Evolutionary conservation across 2,329 filamentous ascomycete species (phyloP).

Genomic region (Paraconiothyrium brasiliense): DNA sequence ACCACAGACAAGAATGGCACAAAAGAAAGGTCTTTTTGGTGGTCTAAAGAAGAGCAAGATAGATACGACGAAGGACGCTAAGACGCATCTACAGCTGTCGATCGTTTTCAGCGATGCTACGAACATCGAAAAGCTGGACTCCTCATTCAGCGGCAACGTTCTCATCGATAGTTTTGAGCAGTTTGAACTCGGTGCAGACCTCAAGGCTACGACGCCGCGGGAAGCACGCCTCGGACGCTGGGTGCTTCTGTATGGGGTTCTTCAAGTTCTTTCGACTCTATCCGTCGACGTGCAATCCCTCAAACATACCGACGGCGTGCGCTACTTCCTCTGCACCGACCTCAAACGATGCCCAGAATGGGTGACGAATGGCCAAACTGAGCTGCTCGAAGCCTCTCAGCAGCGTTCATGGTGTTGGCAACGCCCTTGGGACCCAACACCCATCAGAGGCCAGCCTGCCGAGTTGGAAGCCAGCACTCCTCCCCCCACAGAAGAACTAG

Average conservation of each 20-base stretch:
- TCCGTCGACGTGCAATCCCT: slow-evolving; percentile 53
- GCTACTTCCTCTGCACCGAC: slow-evolving; percentile 53
- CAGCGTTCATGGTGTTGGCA: slow-evolving; percentile 49
- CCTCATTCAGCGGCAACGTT: slow-evolving; percentile 48
- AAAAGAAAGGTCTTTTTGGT: slow-evolving; percentile 49
- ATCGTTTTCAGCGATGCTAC: slow-evolving; percentile 53
- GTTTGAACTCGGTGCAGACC: slow-evolving; percentile 51
- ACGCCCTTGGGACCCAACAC: slow-evolving; percentile 40
- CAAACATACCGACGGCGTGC: slow-evolving; percentile 47
- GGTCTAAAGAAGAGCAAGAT: slow-evolving; percentile 48
- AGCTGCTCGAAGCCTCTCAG: slow-evolving; percentile 42
- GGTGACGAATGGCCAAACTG: slow-evolving; percentile 40
- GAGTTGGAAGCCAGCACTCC: slow-evolving; percentile 41
- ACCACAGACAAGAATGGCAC: slow-evolving; percentile 34
- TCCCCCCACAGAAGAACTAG: slow-evolving; percentile 14
- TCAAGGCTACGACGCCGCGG: slow-evolving; percentile 45
- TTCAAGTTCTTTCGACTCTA: slow-evolving; percentile 54
- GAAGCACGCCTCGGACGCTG: slow-evolving; percentile 56
- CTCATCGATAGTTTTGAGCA: slow-evolving; percentile 53
- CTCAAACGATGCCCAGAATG: slow-evolving; percentile 50
- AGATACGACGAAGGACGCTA: slow-evolving; percentile 46
- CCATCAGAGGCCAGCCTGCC: slow-evolving; percentile 32
- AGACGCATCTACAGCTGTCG: slow-evolving; percentile 50
- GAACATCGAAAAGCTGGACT: slow-evolving; percentile 51
- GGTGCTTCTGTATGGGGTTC: slow-evolving; percentile 54